A percentile compares a stretch with the other conserved stretches of the same genome.
Evolutionary conservation across 2,329 filamentous ascomycete genomes (phyloP).

Genomic region (Ceratocystis cacaofunesta): DNA sequence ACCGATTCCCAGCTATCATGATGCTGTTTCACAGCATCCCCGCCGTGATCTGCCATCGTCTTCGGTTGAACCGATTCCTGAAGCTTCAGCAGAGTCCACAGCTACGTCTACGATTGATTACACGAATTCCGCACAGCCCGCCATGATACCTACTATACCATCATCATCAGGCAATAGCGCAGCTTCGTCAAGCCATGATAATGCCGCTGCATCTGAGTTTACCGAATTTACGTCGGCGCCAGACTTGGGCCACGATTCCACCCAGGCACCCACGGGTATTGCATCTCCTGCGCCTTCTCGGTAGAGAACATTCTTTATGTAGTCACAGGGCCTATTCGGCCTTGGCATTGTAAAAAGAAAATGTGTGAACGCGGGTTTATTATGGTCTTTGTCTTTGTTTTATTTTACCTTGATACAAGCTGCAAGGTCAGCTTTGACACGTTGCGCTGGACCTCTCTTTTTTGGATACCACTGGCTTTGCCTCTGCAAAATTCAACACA

Average conservation of each 20-base stretch:
- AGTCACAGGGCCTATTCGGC: neutral
- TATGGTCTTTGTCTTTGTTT: constrained; percentile 4
- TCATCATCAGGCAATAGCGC: neutral
- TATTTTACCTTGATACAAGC: constrained; percentile 3
- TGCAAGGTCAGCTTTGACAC: neutral
- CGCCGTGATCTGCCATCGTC: constrained; percentile 5
- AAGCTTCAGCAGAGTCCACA: neutral
- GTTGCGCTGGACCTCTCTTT: neutral
- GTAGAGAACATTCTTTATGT: neutral
- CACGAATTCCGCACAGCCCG: neutral
- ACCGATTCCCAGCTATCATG: constrained; percentile 71
- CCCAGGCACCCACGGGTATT: neutral
- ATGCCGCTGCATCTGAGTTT: constrained; percentile 7
- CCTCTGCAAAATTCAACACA: neutral
- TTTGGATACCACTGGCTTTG: neutral
- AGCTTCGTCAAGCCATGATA: neutral
- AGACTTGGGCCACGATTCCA: neutral
- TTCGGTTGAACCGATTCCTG: constrained; percentile 8
- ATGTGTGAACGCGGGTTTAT: neutral
- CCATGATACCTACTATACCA: neutral
- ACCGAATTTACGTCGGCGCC: constrained; percentile 13
- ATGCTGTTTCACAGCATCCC: constrained; percentile 45
- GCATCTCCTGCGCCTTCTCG: constrained; percentile 2
- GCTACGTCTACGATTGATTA: neutral
- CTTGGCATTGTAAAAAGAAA: neutral